Evolutionary conservation across 169 alveolate genomes (phyloP).

Genomic region (Cryptosporidium sp.): DNA sequence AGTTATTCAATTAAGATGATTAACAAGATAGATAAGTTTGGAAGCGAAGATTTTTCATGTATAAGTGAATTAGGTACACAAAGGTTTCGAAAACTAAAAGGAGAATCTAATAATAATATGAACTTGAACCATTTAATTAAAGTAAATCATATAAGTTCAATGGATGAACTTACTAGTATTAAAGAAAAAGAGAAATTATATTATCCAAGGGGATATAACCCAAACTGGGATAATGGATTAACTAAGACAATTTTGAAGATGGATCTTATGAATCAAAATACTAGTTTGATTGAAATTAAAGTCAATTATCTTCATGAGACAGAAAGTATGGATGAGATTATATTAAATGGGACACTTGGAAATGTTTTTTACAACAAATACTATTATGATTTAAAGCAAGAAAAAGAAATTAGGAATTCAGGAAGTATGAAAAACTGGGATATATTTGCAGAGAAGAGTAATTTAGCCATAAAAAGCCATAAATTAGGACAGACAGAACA

Average conservation of each 20-base stretch:
- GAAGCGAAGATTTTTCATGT: not conserved
- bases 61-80: not conserved
- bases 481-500: not conserved
- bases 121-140: not conserved
- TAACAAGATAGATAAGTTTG: not conserved
- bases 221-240: slow-evolving; percentile 46
- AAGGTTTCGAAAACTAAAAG: not conserved
- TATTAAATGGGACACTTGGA: slow-evolving; percentile 19
- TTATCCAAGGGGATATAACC: slow-evolving; percentile 50
- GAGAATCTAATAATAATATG: not conserved
- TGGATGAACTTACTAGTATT: not conserved
- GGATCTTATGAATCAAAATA: not conserved
- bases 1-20: slow-evolving; percentile 1
- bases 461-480: not conserved
- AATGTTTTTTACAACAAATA: not conserved
- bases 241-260: not conserved
- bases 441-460: not conserved
- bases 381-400: slow-evolving; percentile 4
- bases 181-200: not conserved
- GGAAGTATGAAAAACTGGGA: slow-evolving; percentile 12
- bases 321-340: not conserved
- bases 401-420: not conserved
- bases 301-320: slow-evolving; percentile 17
- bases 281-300: not conserved
- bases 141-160: not conserved